Evolutionary conservation across 2,329 filamentous ascomycete genomes (phyloP).

Genomic region (Alternaria sp.): DNA sequence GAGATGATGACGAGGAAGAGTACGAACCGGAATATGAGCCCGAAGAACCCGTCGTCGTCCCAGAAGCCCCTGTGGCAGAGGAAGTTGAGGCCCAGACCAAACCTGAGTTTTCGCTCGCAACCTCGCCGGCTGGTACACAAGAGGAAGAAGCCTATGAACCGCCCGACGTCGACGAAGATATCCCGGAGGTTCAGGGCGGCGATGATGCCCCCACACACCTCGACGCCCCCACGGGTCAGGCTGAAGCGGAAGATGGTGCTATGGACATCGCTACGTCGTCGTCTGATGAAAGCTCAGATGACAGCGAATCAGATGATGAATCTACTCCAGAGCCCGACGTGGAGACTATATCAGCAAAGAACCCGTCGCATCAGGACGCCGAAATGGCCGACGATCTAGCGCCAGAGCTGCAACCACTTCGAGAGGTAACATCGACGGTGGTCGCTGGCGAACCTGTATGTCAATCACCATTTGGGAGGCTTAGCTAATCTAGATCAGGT

Average conservation of each 20-base stretch:
- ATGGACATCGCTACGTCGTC: constrained; percentile 49
- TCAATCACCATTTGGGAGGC: constrained; percentile 6
- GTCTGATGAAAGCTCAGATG: constrained; percentile 35
- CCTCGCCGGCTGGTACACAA: constrained; percentile 30
- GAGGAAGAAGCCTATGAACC: constrained; percentile 46
- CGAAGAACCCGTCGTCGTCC: constrained; percentile 26
- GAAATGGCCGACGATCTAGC: constrained; percentile 51
- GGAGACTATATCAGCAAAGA: constrained; percentile 21
- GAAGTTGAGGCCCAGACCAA: constrained; percentile 11
- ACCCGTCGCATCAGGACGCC: constrained; percentile 19
- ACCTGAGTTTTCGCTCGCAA: constrained; percentile 12
- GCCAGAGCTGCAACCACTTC: constrained; percentile 50
- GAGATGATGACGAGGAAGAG: constrained; percentile 36
- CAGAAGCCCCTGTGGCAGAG: constrained; percentile 12
- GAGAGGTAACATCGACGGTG: constrained; percentile 19
- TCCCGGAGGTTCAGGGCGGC: constrained; percentile 16
- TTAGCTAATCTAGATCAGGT: constrained; percentile 32
- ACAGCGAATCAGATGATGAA: constrained; percentile 31
- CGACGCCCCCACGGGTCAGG: constrained; percentile 8
- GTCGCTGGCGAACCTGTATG: constrained; percentile 31
- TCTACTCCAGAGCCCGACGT: constrained; percentile 23
- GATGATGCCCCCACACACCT: not conserved
- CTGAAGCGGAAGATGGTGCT: constrained; percentile 39
- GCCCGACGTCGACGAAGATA: constrained; percentile 37
- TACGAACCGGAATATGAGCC: constrained; percentile 38